Base-by-base conservation (phyloP, 306 rosid species). In the Castanea crenata region DNA sequence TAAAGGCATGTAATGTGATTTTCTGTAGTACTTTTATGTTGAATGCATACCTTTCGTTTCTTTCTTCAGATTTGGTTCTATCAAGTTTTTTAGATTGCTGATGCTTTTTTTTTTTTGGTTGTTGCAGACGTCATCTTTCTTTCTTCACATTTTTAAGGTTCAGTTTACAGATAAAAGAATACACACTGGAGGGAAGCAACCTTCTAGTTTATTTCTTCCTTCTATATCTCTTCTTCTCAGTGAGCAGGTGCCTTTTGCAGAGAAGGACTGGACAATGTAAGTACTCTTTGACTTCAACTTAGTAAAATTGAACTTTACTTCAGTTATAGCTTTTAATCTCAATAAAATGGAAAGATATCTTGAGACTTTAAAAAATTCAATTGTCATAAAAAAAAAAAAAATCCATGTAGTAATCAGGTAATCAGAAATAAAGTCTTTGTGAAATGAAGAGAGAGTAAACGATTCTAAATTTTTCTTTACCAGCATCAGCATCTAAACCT, bases 101-200 rank as follows among this genome's bases (percentile, higher is more conserved):
- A 62, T 76, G 31, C 55, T 56, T 61, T 61, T 76, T 78, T 76
- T 69, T 57, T 65, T 87, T 84, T 81, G 92, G 74, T 54, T 65
- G 86, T 84, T 81, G 92, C 97, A 95, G 99, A 92, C 98, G 9
- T 82, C 99, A 54, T 85, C 94, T 78, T 91, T 91, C 84, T 88
- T 85, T 84, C 99, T 95, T 83, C 96, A 91, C 85, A 85, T 95
- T 90, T 95, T 92, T 80, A 95, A 92, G 87, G 90, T 90, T 73
- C 98, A 91, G 81, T 76, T 87, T 85, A 86, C 92, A 1, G 99
- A 90, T 73, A 95, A 82, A 82, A 90, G 89, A 82, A 76, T 92
- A 78, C 92, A 88, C 80, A 69, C 86, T 77, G 97, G 99, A 76
- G 99, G 98, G 89, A 95, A 90, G 81, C 98, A 92, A 67, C 96